Conservation (phyloP, 495 filamentous ascomycete genomes). For the Ramalina intermedia region DNA sequence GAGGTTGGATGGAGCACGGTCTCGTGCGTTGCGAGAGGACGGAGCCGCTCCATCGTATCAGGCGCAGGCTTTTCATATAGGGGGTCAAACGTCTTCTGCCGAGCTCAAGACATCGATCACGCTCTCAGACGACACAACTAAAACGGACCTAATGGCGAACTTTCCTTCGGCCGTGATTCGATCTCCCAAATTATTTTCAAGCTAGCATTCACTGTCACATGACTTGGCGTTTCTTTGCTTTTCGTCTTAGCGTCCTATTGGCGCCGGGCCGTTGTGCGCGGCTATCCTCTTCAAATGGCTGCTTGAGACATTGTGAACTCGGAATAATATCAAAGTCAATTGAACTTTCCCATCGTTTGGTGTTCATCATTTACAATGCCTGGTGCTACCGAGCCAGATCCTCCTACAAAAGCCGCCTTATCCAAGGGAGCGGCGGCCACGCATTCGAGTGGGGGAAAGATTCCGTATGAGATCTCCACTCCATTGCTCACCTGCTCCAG, state of each 20-base stretch:
- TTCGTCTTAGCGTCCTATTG: not conserved
- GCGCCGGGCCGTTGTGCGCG: not conserved
- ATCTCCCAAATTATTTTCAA: not conserved
- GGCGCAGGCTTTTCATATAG: conserved; percentile 56
- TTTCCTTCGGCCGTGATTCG: not conserved
- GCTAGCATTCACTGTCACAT: not conserved
- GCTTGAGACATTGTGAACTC: not conserved
- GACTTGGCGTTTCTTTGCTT: not conserved
- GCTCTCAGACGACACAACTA: not conserved
- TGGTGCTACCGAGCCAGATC: conserved; percentile 9
- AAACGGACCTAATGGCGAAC: not conserved
- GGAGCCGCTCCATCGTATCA: conserved; percentile 58
- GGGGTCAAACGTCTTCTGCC: conserved; percentile 4
- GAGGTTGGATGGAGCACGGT: conserved; percentile 33
- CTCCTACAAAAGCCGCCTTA: conserved; percentile 12
- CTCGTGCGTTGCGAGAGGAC: conserved; percentile 43
- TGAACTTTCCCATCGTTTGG: too few species aligned
- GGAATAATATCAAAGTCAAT: not conserved
- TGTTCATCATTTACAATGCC: not conserved
- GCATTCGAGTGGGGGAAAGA: conserved; percentile 49
- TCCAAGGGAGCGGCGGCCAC: conserved; percentile 14
- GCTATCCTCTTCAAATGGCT: not conserved
- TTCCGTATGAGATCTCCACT: conserved; percentile 52
- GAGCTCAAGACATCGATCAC: not conserved
- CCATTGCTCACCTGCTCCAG: not conserved